Evolutionary conservation across 2,329 filamentous ascomycete species (phyloP).

Genomic region (Fusarium solani-melongenae): DNA sequence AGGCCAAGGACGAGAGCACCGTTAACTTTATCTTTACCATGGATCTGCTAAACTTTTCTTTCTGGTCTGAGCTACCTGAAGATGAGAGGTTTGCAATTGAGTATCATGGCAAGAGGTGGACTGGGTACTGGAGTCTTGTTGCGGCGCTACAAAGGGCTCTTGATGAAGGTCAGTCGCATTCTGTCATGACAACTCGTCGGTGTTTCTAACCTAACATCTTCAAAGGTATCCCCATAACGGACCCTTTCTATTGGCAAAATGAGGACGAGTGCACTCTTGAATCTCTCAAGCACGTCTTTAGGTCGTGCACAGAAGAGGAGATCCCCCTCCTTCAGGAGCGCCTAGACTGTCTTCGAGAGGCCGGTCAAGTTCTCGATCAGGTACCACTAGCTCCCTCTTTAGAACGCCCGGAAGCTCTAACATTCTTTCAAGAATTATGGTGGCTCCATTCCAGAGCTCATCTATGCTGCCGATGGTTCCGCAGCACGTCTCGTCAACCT

Average conservation of each 20-base stretch:
- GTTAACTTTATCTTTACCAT: slow-evolving; percentile 96
- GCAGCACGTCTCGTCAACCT: slow-evolving; percentile 88
- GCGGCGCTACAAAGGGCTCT: slow-evolving; percentile 87
- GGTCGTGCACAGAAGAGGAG: slow-evolving; percentile 85
- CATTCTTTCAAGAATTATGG: slow-evolving; percentile 71
- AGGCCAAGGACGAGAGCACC: slow-evolving; percentile 80
- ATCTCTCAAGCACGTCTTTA: slow-evolving; percentile 80
- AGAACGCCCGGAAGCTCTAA: not conserved
- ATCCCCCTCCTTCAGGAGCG: slow-evolving; percentile 87
- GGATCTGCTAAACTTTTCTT: slow-evolving; percentile 96
- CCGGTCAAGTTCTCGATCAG: slow-evolving; percentile 81
- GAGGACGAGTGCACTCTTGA: slow-evolving; percentile 81
- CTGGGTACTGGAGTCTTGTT: slow-evolving; percentile 94
- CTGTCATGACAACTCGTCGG: not conserved
- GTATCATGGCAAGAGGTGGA: slow-evolving; percentile 85
- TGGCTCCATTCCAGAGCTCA: slow-evolving; percentile 77
- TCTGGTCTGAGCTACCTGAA: slow-evolving; percentile 83
- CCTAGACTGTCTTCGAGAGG: slow-evolving; percentile 82
- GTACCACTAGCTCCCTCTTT: slow-evolving; percentile 55
- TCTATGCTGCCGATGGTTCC: slow-evolving; percentile 79
- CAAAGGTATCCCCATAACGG: slow-evolving; percentile 86
- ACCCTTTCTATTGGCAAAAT: slow-evolving; percentile 85
- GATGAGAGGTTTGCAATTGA: slow-evolving; percentile 83
- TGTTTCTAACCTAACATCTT: not conserved
- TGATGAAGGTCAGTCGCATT: slow-evolving; percentile 73